Percentiles rank a stretch among this genome's conserved stretches.
Conservation (phyloP, 2,329 filamentous ascomycete species). For the Cercospora sp. region DNA sequence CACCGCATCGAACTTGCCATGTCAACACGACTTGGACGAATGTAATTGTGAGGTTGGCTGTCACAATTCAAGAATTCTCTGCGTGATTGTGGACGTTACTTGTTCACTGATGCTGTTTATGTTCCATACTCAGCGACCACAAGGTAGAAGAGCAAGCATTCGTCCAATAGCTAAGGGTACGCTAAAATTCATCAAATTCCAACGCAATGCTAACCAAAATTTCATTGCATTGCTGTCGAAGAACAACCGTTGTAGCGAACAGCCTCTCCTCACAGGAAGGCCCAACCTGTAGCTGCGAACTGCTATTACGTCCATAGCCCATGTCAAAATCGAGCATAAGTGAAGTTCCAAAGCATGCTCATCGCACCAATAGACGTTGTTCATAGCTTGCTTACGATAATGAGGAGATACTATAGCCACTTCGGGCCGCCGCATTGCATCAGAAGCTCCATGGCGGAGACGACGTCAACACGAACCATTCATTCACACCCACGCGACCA, state of each 20-base stretch:
- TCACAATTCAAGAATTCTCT: too few species aligned
- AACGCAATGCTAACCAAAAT: too few species aligned
- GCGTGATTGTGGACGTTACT: too few species aligned
- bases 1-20: not conserved
- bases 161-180: too few species aligned
- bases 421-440: not conserved
- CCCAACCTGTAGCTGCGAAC: not conserved
- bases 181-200: not conserved
- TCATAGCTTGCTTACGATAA: not conserved
- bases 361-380: not conserved
- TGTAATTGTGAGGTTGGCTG: too few species aligned
- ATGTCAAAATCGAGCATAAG: not conserved
- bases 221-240: not conserved
- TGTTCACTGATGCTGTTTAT: too few species aligned
- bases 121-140: too few species aligned
- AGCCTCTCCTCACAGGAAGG: not conserved
- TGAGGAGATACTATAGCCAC: not conserved
- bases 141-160: too few species aligned
- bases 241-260: not conserved
- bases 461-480: not conserved
- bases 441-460: not conserved
- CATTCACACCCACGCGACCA: not conserved
- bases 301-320: not conserved
- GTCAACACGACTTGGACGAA: not conserved
- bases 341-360: not conserved